These are phyloP conservation scores for Coemansia sp. DNA, from an alignment of 192 early-diverging fungal genomes.

Conservation along the genomic window DNA sequence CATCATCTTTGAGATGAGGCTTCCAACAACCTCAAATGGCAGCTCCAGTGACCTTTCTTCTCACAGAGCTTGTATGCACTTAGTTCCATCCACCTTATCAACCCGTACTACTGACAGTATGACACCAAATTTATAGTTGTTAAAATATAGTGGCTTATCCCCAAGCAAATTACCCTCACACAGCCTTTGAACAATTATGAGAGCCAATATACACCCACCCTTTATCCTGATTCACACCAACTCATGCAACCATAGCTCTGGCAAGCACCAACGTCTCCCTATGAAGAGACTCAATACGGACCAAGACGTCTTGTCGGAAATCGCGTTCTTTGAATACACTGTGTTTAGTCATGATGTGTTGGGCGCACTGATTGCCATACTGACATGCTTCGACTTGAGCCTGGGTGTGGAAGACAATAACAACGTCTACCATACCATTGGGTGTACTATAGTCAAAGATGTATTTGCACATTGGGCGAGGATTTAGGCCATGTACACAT, in stretches of 20 bases:
- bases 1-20: conserved; percentile 12
- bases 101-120: background rate
- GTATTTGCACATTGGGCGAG: background rate
- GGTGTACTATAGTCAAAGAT: conserved; percentile 2
- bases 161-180: no score
- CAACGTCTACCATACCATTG: conserved; percentile 7
- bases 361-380: no score
- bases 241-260: conserved; percentile 13
- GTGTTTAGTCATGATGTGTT: no score
- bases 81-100: background rate
- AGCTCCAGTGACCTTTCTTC: background rate
- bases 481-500: no score
- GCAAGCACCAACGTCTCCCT: conserved; percentile 25
- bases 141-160: no score
- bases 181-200: no score
- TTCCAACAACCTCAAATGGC: conserved; percentile 22
- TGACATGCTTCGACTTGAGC: no score
- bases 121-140: no score
- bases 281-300: conserved; percentile 3
- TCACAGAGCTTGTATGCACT: conserved; percentile 1
- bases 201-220: background rate
- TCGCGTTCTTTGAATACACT: no score
- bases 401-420: no score
- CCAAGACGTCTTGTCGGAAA: conserved; percentile 1
- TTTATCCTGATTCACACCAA: conserved; percentile 6